Percentiles rank a stretch among this genome's conserved stretches.
Evolutionary conservation across 116 monocot genomes (phyloP).

Genomic region (Iris pallida): DNA sequence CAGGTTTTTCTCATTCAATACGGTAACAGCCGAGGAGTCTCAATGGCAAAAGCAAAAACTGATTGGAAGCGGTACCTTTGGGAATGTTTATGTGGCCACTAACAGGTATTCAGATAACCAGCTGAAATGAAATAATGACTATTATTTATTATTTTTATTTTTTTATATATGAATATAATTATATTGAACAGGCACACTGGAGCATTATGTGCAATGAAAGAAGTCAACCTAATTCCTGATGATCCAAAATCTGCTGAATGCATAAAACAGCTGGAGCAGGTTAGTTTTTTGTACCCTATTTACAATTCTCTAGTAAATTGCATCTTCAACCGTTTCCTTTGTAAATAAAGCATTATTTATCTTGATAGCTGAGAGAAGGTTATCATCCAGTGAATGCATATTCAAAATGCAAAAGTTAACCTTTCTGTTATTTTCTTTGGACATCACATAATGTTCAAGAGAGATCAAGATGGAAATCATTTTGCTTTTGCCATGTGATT

Average conservation of each 20-base stretch:
- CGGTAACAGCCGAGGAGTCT: constrained; percentile 26
- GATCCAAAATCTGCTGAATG: constrained; percentile 87
- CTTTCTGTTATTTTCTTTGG: neutral
- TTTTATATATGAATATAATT: neutral
- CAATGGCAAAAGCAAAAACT: constrained; percentile 92
- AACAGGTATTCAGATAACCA: constrained; percentile 34
- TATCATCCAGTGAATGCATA: neutral
- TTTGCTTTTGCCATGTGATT: too few species aligned
- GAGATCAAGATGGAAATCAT: too few species aligned
- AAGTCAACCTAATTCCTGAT: constrained; percentile 89
- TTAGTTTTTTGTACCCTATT: constrained; percentile 14
- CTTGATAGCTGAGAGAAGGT: neutral
- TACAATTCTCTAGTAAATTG: neutral
- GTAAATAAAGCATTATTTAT: neutral
- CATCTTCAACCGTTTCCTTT: too few species aligned
- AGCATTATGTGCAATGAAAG: constrained; percentile 98
- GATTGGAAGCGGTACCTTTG: constrained; percentile 89
- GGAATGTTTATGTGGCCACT: constrained; percentile 77
- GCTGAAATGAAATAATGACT: neutral
- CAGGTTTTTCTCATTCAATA: constrained; percentile 28
- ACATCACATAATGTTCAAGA: too few species aligned
- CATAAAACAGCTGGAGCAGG: constrained; percentile 93
- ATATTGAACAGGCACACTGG: constrained; percentile 62
- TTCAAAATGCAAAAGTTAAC: neutral
- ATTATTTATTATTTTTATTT: constrained; percentile 6